Conservation (phyloP, 1,284 basidiomycete species). For the Flammula alnicola region DNA sequence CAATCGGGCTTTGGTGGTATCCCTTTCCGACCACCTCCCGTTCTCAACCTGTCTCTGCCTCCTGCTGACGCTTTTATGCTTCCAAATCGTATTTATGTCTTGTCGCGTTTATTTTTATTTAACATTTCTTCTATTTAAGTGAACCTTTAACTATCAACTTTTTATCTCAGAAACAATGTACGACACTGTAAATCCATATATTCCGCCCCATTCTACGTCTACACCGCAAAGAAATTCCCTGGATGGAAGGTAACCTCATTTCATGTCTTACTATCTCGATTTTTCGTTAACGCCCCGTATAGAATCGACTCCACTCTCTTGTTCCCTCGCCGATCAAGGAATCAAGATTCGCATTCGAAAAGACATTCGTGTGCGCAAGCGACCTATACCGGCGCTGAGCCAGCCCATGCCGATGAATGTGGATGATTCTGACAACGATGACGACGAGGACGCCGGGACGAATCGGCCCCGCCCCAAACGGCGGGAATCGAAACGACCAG, state of each 20-base stretch:
- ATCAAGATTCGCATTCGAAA: conserved; percentile 93
- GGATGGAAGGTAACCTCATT: conserved; percentile 79
- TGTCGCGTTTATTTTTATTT: conserved; percentile 3
- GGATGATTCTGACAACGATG: conserved; percentile 31
- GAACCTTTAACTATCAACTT: conserved; percentile 1
- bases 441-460: conserved; percentile 21
- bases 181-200: conserved; percentile 89
- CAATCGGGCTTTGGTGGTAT: too few species aligned
- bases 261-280: conserved; percentile 2
- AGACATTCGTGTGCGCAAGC: conserved; percentile 81
- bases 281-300: conserved; percentile 15
- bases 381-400: conserved; percentile 50
- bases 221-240: conserved; percentile 93
- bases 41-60: too few species aligned
- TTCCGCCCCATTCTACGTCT: conserved; percentile 87
- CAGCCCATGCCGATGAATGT: conserved; percentile 43
- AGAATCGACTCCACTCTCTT: conserved; percentile 90
- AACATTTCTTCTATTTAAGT: not conserved
- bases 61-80: too few species aligned
- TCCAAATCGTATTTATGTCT: too few species aligned
- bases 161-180: conserved; percentile 66
- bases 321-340: conserved; percentile 88
- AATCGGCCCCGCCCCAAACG: conserved; percentile 19
- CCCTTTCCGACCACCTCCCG: too few species aligned
- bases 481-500: conserved; percentile 42